Percentiles rank a stretch among this genome's conserved stretches.
Conservation (phyloP, 106 monocot species). For the Dendrobium chrysotoxum region DNA sequence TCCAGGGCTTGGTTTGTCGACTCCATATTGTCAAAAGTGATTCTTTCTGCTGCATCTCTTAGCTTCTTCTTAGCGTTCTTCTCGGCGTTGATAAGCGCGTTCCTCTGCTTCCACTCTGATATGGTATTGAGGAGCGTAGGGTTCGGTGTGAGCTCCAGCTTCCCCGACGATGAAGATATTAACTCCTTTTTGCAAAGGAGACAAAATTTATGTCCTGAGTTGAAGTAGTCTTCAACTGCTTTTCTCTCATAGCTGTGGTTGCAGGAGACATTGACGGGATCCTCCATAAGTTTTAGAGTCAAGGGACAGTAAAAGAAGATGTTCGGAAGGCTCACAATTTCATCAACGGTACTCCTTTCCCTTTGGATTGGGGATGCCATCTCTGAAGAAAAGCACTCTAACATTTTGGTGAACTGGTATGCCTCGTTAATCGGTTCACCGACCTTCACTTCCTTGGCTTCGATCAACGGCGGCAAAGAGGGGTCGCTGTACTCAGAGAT, state of each 20-base stretch:
- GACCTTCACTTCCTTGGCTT: background rate
- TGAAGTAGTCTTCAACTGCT: background rate
- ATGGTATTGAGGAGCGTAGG: background rate
- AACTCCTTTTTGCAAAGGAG: background rate
- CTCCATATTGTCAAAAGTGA: background rate
- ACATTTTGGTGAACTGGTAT: too few species aligned
- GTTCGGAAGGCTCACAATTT: background rate
- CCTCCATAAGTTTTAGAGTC: background rate
- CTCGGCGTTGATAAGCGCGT: background rate
- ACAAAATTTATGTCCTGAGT: background rate
- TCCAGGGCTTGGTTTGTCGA: background rate
- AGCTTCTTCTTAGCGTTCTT: background rate
- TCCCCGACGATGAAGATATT: background rate
- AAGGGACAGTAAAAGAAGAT: background rate
- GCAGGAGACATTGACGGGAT: background rate
- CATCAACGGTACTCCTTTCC: background rate
- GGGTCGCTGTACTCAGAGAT: background rate
- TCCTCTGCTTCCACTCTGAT: background rate
- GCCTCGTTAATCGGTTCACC: background rate
- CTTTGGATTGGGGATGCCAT: background rate
- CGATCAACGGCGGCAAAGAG: background rate
- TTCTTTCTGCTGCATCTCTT: background rate
- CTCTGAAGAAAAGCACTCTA: too few species aligned
- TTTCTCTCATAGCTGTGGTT: conserved; percentile 1
- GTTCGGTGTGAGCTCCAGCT: background rate